A percentile compares a stretch with the other conserved stretches of the same genome.
These are phyloP conservation scores for Rhodotorula sp. DNA, from an alignment of 1,284 basidiomycete genomes.

Conservation along the genomic window DNA sequence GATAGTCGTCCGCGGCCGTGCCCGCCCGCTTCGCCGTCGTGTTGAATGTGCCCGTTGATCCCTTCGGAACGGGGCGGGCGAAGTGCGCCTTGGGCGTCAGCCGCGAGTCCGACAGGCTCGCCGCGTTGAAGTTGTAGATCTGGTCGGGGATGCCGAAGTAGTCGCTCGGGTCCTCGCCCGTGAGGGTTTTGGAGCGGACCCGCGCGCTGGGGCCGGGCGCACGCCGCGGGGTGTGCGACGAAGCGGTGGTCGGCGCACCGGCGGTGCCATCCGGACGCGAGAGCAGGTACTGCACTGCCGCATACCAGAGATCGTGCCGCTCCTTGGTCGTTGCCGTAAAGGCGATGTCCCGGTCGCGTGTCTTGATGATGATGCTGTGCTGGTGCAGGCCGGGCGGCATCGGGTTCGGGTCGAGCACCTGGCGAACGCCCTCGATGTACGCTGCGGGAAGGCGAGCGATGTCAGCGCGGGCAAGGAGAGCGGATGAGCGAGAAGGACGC, in stretches of 20 bases:
- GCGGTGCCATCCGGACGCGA: constrained; percentile 59
- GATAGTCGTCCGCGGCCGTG: constrained; percentile 85
- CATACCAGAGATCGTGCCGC: constrained; percentile 94
- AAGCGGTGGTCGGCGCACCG: background rate
- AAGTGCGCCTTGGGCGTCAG: constrained; percentile 52
- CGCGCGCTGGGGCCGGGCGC: constrained; percentile 1
- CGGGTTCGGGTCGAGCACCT: constrained; percentile 87
- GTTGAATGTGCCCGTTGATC: constrained; percentile 48
- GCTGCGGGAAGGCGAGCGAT: constrained; percentile 60
- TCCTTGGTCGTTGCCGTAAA: constrained; percentile 92
- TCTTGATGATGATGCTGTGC: constrained; percentile 90
- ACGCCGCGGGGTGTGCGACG: background rate
- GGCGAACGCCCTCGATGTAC: constrained; percentile 89
- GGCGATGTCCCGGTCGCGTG: constrained; percentile 93
- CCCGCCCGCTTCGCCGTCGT: constrained; percentile 74
- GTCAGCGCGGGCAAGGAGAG: background rate
- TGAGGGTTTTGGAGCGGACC: constrained; percentile 9
- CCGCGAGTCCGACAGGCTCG: constrained; percentile 46
- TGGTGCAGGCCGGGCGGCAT: constrained; percentile 89
- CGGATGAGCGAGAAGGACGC: constrained; percentile 55
- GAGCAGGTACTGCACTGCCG: constrained; percentile 76
- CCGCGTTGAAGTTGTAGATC: constrained; percentile 20
- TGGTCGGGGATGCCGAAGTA: constrained; percentile 21
- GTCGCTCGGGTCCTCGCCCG: constrained; percentile 3
- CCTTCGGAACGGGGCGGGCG: constrained; percentile 41